Evolutionary conservation across 805 yeast genomes (phyloP), one percentile per base, ranked within the genome.

Genomic region (Aciculoconidium aculeatum): DNA sequence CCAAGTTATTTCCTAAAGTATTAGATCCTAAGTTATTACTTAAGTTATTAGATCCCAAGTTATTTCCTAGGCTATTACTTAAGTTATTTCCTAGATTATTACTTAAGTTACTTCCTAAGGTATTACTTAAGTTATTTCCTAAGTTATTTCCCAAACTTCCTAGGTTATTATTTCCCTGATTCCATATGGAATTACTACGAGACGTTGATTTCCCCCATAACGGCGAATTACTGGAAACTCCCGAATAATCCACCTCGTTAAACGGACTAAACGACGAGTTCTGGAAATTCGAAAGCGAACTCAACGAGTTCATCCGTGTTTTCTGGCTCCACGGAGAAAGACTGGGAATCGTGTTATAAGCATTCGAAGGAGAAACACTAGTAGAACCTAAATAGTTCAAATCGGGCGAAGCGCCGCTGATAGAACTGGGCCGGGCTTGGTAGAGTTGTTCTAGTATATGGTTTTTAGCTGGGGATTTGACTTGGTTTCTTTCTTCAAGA

Each of bases 391-490:
- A 11, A 11, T 28, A 15, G 22, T n/a, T 21, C n/a, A 22, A 16
- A 8, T 28, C 17, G 12, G 25, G 25, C 13, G 22, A 13, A 2
- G 26, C 15, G 6, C 23, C 11, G 17, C 19, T 27, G 16, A 24
- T 34, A 5, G 47, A 40, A 11, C 45, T 41, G 9, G 61, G 60
- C 23, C 49, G 56, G 9, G 59, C 58, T 12, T 47, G 61, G 37
- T 54, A 59, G 21, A 54, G 51, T 40, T 51, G 66, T 25, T 53
- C 60, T 33, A 58, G 41, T 15, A 56, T 33, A 26, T 49, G 59
- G 27, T 53, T 51, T 17, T 41, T 39, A 7, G 40, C 28, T 6
- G 30, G 39, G 27, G 32, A 25, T 26, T 37, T 9, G 22, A 25
- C 14, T 15, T 36, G 31, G 15, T 23, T 27, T 20, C 32, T 23